Percentiles rank a stretch among this genome's conserved stretches.
Evolutionary conservation across 2,329 filamentous ascomycete species (phyloP).

Genomic region (Ceratocystis ficicola): DNA sequence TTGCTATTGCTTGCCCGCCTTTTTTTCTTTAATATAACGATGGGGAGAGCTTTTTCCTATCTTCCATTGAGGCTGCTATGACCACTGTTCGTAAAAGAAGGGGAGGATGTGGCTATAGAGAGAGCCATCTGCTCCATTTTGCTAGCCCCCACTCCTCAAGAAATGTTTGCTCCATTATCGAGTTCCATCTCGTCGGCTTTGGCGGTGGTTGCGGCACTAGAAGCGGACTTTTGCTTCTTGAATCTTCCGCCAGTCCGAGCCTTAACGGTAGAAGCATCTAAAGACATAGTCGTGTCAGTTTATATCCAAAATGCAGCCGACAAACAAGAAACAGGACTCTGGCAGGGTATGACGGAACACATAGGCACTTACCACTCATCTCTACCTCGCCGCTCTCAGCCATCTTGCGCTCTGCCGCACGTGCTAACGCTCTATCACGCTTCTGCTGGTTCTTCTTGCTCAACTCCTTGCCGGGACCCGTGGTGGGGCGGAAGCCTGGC

Average conservation of each 20-base stretch:
- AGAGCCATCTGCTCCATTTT: background rate
- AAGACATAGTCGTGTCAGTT: background rate
- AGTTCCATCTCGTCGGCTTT: conserved; percentile 10
- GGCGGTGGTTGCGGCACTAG: background rate
- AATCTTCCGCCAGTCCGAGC: conserved; percentile 1
- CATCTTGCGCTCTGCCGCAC: conserved; percentile 42
- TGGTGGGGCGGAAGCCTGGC: conserved; percentile 42
- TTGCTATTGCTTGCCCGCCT: background rate
- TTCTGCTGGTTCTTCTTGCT: conserved; percentile 47
- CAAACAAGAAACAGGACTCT: background rate
- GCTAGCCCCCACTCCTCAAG: background rate
- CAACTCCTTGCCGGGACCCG: conserved; percentile 40
- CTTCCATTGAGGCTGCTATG: background rate
- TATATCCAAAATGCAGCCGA: background rate
- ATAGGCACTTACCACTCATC: conserved; percentile 35
- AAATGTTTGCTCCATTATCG: conserved; percentile 4
- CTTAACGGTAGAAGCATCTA: conserved; percentile 7
- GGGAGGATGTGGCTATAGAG: background rate
- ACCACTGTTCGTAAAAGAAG: background rate
- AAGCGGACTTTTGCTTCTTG: background rate
- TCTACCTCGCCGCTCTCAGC: conserved; percentile 39
- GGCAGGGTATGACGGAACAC: background rate
- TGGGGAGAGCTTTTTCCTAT: background rate
- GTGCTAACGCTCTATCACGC: conserved; percentile 41
- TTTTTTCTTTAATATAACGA: background rate